Conservation (phyloP, 1,284 basidiomycete genomes). For the Stygiomarasmius scandens region DNA sequence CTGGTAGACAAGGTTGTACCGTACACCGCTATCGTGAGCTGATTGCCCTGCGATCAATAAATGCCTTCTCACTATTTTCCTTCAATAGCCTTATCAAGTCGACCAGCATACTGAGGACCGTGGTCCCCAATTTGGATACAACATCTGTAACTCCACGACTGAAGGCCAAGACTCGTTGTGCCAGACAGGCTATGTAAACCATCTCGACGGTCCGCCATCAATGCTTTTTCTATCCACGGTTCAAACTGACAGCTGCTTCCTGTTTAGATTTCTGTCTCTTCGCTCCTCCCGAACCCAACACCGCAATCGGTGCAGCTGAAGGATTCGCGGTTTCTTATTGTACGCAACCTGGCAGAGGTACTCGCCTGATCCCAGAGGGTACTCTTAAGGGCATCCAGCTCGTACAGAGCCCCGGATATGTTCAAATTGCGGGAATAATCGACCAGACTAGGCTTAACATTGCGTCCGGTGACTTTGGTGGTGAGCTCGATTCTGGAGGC, state of each 20-base stretch:
- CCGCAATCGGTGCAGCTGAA: constrained; percentile 49
- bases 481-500: constrained; percentile 58
- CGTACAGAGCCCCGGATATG: constrained; percentile 49
- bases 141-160: constrained; percentile 53
- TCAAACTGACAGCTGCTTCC: neutral
- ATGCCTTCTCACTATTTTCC: neutral
- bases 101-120: constrained; percentile 40
- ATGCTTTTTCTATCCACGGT: neutral
- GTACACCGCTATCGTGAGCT: constrained; percentile 18
- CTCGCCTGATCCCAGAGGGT: constrained; percentile 44
- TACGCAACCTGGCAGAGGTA: constrained; percentile 38
- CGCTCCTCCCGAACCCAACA: constrained; percentile 36
- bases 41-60: too few relatives aligned
- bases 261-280: constrained; percentile 43
- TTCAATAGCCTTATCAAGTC: constrained; percentile 34
- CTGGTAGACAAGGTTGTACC: constrained; percentile 24
- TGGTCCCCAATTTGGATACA: constrained; percentile 44
- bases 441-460: constrained; percentile 54
- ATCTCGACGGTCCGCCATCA: constrained; percentile 25
- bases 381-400: constrained; percentile 39
- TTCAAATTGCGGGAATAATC: constrained; percentile 52
- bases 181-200: constrained; percentile 42
- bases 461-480: constrained; percentile 48
- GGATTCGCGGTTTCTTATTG: constrained; percentile 49
- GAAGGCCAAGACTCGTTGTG: constrained; percentile 42